Evolutionary conservation across 2,329 filamentous ascomycete species (phyloP).

Genomic region (Colletotrichum karsti): DNA sequence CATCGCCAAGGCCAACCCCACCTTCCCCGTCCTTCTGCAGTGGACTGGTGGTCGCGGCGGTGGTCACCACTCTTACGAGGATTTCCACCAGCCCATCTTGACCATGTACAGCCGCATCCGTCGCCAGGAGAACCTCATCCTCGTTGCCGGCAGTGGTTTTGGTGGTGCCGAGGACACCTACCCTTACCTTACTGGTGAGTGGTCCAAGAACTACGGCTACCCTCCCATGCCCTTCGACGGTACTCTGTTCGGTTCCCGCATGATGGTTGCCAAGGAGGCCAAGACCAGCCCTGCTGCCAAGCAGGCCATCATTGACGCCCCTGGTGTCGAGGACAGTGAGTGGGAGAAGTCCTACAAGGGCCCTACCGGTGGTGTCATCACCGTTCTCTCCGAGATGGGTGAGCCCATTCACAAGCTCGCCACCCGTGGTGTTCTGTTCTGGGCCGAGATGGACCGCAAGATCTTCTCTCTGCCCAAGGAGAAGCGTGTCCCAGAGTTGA

Average conservation of each 20-base stretch:
- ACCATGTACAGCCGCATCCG: slow-evolving; percentile 92
- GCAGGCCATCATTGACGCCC: slow-evolving; percentile 87
- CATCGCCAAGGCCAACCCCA: slow-evolving; percentile 92
- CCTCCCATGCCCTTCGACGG: slow-evolving; percentile 95
- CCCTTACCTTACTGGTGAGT: slow-evolving; percentile 88
- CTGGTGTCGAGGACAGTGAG: slow-evolving; percentile 80
- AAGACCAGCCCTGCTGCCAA: slow-evolving; percentile 89
- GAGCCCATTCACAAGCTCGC: slow-evolving; percentile 99
- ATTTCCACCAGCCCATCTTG: slow-evolving; percentile 92
- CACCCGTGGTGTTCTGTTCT: slow-evolving; percentile 94
- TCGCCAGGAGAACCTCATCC: slow-evolving; percentile 84
- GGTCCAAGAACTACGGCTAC: slow-evolving; percentile 88
- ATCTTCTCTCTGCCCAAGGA: slow-evolving; percentile 97
- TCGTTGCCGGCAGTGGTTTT: slow-evolving; percentile 92
- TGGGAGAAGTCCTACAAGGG: slow-evolving; percentile 97
- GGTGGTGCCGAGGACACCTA: slow-evolving; percentile 91
- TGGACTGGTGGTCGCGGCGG: slow-evolving; percentile 96
- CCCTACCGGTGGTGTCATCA: slow-evolving; percentile 91
- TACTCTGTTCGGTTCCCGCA: slow-evolving; percentile 87
- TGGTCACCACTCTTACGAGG: slow-evolving; percentile 94
- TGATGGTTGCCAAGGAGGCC: slow-evolving; percentile 95
- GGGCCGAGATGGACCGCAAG: slow-evolving; percentile 99
- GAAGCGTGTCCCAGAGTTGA: slow-evolving; percentile 86
- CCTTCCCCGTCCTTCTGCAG: slow-evolving; percentile 91
- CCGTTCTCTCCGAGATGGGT: slow-evolving; percentile 98